phyloP scores from a whole-genome alignment of 805 yeast genomes.

The Saturnispora mendoncae region DNA sequence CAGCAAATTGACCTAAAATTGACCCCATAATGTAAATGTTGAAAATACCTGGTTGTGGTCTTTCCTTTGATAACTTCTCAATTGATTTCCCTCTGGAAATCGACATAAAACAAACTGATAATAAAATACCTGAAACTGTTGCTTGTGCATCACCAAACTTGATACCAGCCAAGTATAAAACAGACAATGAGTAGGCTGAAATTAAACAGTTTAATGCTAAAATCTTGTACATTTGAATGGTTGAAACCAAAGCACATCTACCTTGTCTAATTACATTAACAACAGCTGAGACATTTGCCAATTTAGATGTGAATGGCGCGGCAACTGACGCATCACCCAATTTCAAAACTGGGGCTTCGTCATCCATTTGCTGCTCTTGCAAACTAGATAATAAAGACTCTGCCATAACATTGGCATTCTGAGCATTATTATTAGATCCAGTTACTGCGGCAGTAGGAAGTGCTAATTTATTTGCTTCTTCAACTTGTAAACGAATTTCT shows the following conservation, averaged over 20 bases:
- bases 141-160: constrained; percentile 97
- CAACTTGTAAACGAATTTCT: constrained; percentile 57
- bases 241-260: constrained; percentile 93
- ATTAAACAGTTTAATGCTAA: constrained; percentile 94
- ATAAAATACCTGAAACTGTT: constrained; percentile 87
- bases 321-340: constrained; percentile 99
- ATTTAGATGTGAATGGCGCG: constrained; percentile 95
- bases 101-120: constrained; percentile 90
- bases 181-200: constrained; percentile 91
- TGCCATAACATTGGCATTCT: constrained; percentile 32
- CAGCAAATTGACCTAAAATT: constrained; percentile 90
- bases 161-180: constrained; percentile 91
- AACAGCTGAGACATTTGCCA: constrained; percentile 86
- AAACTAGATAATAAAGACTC: constrained; percentile 53
- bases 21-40: constrained; percentile 96
- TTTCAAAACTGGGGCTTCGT: constrained; percentile 87
- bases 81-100: constrained; percentile 90
- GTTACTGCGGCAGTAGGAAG: constrained; percentile 22
- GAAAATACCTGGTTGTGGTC: constrained; percentile 97
- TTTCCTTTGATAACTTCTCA: constrained; percentile 78
- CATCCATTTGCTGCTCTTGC: constrained; percentile 48
- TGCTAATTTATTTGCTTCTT: constrained; percentile 33
- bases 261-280: constrained; percentile 95
- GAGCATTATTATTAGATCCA: constrained; percentile 30
- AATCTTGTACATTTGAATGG: constrained; percentile 98